Percentiles rank a stretch among this genome's conserved stretches.
Evolutionary conservation across 2,329 filamentous ascomycete genomes (phyloP).

Genomic region (Furcasterigmium sp.): DNA sequence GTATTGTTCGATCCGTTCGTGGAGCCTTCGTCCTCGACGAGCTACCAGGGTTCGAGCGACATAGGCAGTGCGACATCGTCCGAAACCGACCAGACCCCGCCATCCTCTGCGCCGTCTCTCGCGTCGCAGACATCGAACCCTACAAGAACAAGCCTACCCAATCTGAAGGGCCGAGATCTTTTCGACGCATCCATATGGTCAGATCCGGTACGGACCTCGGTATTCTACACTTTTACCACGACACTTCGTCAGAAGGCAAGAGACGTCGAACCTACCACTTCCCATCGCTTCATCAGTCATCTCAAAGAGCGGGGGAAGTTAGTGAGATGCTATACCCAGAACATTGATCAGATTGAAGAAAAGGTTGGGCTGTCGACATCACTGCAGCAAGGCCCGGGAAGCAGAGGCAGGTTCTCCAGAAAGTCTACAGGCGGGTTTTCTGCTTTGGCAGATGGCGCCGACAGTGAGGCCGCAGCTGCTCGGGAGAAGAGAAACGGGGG

Average conservation of each 20-base stretch:
- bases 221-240: conserved; percentile 69
- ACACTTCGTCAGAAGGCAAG: conserved; percentile 59
- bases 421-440: conserved; percentile 28
- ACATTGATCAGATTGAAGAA: conserved; percentile 69
- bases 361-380: conserved; percentile 63
- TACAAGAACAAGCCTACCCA: conserved; percentile 37
- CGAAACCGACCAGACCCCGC: conserved; percentile 38
- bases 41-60: conserved; percentile 25
- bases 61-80: conserved; percentile 34
- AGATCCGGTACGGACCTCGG: conserved; percentile 60
- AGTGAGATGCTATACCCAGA: conserved; percentile 69
- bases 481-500: conserved; percentile 22
- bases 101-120: conserved; percentile 30
- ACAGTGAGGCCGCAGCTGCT: conserved; percentile 11
- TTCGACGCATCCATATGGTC: conserved; percentile 69
- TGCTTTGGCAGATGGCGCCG: conserved; percentile 6
- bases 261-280: conserved; percentile 57
- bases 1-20: conserved; percentile 46
- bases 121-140: conserved; percentile 30
- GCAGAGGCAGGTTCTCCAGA: conserved; percentile 53
- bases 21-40: conserved; percentile 25
- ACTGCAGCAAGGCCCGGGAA: conserved; percentile 56
- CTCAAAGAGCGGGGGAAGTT: conserved; percentile 63
- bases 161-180: conserved; percentile 65
- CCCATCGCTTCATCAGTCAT: conserved; percentile 64